Evolutionary conservation across 202 grass and related monocot species (phyloP).

Genomic region (Eragrostis tef): DNA sequence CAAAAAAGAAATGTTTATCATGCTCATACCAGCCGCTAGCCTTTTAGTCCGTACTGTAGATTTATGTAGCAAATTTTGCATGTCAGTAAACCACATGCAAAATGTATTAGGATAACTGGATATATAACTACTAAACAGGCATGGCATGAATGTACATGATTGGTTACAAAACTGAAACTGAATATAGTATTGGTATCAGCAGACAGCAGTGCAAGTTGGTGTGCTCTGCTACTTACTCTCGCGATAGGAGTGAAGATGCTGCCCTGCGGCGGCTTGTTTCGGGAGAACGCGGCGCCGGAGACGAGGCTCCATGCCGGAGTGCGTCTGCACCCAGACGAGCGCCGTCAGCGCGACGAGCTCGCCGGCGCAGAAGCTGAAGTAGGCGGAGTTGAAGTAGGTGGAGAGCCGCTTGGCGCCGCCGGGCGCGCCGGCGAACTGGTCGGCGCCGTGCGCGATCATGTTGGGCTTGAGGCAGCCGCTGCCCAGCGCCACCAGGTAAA

Average conservation of each 20-base stretch:
- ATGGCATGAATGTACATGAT: neutral
- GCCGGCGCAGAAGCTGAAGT: conserved; percentile 88
- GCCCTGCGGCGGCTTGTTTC: conserved; percentile 81
- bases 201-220: neutral
- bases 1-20: conserved; percentile 23
- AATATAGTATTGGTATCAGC: neutral
- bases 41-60: neutral
- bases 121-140: neutral
- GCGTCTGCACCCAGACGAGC: conserved; percentile 90
- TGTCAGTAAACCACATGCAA: conserved; percentile 10
- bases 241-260: conserved; percentile 82
- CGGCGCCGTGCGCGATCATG: conserved; percentile 90
- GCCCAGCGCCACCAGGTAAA: conserved; percentile 87
- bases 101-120: neutral
- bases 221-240: conserved; percentile 51
- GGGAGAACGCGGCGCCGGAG: conserved; percentile 63
- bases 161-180: neutral
- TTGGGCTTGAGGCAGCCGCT: conserved; percentile 94
- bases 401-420: conserved; percentile 62
- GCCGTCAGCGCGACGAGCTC: conserved; percentile 81
- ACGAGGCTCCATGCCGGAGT: conserved; percentile 81
- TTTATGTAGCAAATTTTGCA: neutral
- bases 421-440: conserved; percentile 60
- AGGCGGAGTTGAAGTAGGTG: conserved; percentile 90
- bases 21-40: neutral